Evolutionary conservation across 2,329 filamentous ascomycete genomes (phyloP), one percentile per base, ranked within the genome.

Genomic region (Fusarium redolens): DNA sequence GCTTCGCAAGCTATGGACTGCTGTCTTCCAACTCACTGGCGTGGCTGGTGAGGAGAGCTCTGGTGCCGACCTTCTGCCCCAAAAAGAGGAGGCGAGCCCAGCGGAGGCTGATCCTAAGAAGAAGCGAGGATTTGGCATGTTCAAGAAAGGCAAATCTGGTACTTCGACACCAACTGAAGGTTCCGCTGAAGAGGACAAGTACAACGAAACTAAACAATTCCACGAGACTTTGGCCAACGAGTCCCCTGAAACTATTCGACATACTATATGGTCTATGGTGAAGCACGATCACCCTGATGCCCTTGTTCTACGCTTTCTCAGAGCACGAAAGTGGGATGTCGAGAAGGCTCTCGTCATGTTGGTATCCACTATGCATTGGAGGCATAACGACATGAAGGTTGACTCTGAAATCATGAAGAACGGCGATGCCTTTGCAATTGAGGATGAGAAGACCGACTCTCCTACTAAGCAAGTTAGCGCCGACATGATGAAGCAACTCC

Each of bases 211-310:
- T 41, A 96, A 96, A 82, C 91, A 95, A 55, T 98, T 95, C 82
- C 90, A 94, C 75, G 91, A 96, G 44, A 94, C 94, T 1, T 83
- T 99, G 14, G 91, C 92, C 54, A 93, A 89, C 67, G 89, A 92
- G 78, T 88, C 91, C 1, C 93, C 96, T 1, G 94, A 97, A 77
- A 88, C 92, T 47, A 90, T 99, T 73, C 90, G 95, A 58, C 86
- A 87, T 20, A 92, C 95, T 0, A 93, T 98, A 79, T 98, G 96
- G 96, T 89, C 85, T 74, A 97, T 98, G 94, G 90, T 96, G 65
- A 99, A 98, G 85, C 92, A 96, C 78, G 96, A 99, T 79, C 91
- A 98, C 79, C 96, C 96, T 0, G 96, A 99, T 83, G 92, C 92
- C 5, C 85, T 97, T 22, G 84, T 96, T 20, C 84, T 97, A 64